phyloP scores from a whole-genome alignment of 1,139 yeast species.

The Torulaspora pretoriensis region DNA sequence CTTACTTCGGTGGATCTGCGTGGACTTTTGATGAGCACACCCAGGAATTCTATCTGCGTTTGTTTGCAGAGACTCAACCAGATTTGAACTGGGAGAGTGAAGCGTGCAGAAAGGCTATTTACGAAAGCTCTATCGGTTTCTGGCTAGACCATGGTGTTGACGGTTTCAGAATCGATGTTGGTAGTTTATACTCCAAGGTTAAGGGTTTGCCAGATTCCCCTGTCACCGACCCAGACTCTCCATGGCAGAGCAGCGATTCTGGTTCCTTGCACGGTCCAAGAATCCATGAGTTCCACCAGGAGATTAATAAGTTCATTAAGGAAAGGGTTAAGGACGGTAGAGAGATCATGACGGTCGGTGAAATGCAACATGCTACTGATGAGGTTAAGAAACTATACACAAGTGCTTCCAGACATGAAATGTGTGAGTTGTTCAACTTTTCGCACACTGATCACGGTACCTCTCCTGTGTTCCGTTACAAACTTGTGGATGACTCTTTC shows the following conservation, averaged over 20 bases:
- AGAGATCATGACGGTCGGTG: slow-evolving; percentile 57
- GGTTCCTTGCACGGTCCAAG: slow-evolving; percentile 47
- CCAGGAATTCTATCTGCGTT: slow-evolving; percentile 50
- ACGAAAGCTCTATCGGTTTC: slow-evolving; percentile 46
- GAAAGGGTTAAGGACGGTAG: slow-evolving; percentile 44
- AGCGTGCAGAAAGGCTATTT: slow-evolving; percentile 48
- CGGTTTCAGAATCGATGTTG: slow-evolving; percentile 57
- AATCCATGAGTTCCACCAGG: slow-evolving; percentile 55
- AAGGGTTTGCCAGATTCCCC: slow-evolving; percentile 50
- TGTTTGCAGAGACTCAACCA: slow-evolving; percentile 53
- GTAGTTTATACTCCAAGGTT: slow-evolving; percentile 50
- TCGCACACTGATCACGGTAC: slow-evolving; percentile 47
- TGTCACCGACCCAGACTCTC: slow-evolving; percentile 41
- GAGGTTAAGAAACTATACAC: slow-evolving; percentile 47
- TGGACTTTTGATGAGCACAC: slow-evolving; percentile 54
- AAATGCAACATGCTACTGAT: slow-evolving; percentile 44
- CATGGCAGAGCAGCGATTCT: slow-evolving; percentile 41
- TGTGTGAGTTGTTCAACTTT: slow-evolving; percentile 51
- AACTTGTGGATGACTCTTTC: slow-evolving; percentile 38
- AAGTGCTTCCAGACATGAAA: slow-evolving; percentile 47
- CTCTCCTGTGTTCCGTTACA: slow-evolving; percentile 38
- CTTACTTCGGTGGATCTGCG: slow-evolving; percentile 51
- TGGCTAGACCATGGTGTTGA: slow-evolving; percentile 57
- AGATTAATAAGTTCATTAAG: slow-evolving; percentile 39
- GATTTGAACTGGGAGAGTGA: slow-evolving; percentile 60